Evolutionary conservation across 1,284 basidiomycete genomes (phyloP), one percentile per base, ranked within the genome.

Genomic region (Kwoniella shivajii): DNA sequence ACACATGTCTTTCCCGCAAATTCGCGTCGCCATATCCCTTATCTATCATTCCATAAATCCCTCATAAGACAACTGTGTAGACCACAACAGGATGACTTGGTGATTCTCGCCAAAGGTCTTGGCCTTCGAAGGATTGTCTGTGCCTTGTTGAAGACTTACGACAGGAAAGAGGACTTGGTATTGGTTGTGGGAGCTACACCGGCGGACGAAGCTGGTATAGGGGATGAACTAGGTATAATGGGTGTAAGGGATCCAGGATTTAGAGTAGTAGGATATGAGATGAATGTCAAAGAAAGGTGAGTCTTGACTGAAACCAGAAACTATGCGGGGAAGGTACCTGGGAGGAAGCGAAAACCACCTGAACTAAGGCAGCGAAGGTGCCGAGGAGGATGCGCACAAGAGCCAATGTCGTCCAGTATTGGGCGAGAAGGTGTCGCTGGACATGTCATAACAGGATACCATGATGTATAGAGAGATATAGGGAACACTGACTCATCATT

Each of bases 191-290:
- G 71, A 57, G 93, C 94, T 0, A 85, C 76, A 0, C 82, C 85
- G 2, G 90, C 94, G 60, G 95, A 98, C 72, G 93, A 96, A 70
- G 82, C 86, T 0, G 91, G 88, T 1, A 89, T 99, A 37, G 92
- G 91, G 0, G 93, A 97, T 66, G 91, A 96, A 71, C 83, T 99
- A 9, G 88, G 90, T 0, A 86, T 93, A 22, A 88, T 96, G 84
- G 93, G 94, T 1, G 92, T 91, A 60, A 81, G 89, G 58, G 88
- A 86, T 65, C 92, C 92, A 0, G 92, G 92, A 0, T 80, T 99
- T 56, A 82, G 92, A 14, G 83, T 89, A 11, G 85, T 99, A 3
- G 87, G 85, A 0, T 90, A 92, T 71, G 93, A 98, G 73, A 90
- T 88, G 72, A 83, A 80, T 6, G 87, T 85, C 64, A 88, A 87